Conservation (phyloP, 495 filamentous ascomycete genomes). For the Lophium mytilinum region DNA sequence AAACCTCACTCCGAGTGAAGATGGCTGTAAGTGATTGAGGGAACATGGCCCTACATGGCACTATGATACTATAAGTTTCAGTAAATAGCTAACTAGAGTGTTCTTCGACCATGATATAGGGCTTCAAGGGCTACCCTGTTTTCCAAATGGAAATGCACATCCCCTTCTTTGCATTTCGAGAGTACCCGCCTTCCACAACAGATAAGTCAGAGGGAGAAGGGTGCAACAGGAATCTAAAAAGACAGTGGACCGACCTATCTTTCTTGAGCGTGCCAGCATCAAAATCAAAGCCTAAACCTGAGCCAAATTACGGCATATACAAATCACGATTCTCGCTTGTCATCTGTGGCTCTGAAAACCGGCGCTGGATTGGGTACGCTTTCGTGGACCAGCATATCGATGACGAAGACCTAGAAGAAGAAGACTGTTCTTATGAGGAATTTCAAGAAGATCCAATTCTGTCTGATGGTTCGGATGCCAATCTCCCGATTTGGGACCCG, state of each 20-base stretch:
- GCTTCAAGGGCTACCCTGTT: neutral
- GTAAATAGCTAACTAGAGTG: neutral
- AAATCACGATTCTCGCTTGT: constrained; percentile 4
- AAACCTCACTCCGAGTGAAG: constrained; percentile 5
- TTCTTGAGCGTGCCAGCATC: constrained; percentile 1
- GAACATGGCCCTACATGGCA: no score
- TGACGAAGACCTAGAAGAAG: constrained; percentile 3
- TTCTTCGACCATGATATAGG: neutral
- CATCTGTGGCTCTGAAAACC: constrained; percentile 5
- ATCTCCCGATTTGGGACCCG: constrained; percentile 3
- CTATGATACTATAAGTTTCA: no score
- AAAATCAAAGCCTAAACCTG: neutral
- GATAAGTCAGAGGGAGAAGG: neutral
- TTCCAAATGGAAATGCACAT: constrained; percentile 11
- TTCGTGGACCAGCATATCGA: constrained; percentile 5
- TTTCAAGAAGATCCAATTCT: neutral
- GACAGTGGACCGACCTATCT: neutral
- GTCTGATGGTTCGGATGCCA: neutral
- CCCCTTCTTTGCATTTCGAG: constrained; percentile 2
- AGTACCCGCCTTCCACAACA: neutral
- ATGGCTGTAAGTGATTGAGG: constrained; percentile 10
- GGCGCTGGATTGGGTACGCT: constrained; percentile 4
- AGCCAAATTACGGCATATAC: neutral
- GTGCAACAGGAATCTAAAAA: neutral
- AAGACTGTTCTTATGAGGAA: neutral